Percentiles rank a stretch among this genome's conserved stretches.
Conservation (phyloP, 2,329 filamentous ascomycete genomes). For the Furcasterigmium sp. region DNA sequence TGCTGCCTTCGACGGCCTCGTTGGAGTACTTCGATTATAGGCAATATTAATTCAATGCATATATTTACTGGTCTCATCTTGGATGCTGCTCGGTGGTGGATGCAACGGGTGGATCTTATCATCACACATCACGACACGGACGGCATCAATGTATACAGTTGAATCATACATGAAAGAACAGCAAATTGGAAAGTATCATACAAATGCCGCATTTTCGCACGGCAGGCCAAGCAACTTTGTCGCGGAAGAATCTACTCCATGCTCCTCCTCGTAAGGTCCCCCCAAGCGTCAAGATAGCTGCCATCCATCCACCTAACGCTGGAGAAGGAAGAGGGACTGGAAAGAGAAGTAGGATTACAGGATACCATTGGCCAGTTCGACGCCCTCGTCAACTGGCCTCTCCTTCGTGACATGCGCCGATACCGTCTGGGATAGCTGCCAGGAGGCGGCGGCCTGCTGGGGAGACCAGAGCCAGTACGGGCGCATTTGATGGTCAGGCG, state of each 20-base stretch:
- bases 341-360: slow-evolving; percentile 14
- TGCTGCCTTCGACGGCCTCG: too few species aligned
- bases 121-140: too few species aligned
- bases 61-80: too few species aligned
- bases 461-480: not conserved
- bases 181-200: slow-evolving; percentile 7
- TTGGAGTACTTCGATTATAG: too few species aligned
- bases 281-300: slow-evolving; percentile 1
- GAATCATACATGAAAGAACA: too few species aligned
- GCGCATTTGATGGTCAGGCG: not conserved
- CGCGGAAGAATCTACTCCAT: slow-evolving; percentile 2
- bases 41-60: too few species aligned
- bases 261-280: not conserved
- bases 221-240: slow-evolving; percentile 1
- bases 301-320: not conserved
- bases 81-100: too few species aligned
- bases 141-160: too few species aligned
- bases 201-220: not conserved
- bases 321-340: not conserved
- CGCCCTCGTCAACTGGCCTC: slow-evolving; percentile 11
- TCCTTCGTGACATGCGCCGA: not conserved
- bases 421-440: slow-evolving; percentile 2
- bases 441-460: not conserved
- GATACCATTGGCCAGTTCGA: slow-evolving; percentile 9
- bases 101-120: too few species aligned